Evolutionary conservation across 768 basidiomycete genomes (phyloP), one percentile per base, ranked within the genome.

Genomic region (Leccinum variicolor): DNA sequence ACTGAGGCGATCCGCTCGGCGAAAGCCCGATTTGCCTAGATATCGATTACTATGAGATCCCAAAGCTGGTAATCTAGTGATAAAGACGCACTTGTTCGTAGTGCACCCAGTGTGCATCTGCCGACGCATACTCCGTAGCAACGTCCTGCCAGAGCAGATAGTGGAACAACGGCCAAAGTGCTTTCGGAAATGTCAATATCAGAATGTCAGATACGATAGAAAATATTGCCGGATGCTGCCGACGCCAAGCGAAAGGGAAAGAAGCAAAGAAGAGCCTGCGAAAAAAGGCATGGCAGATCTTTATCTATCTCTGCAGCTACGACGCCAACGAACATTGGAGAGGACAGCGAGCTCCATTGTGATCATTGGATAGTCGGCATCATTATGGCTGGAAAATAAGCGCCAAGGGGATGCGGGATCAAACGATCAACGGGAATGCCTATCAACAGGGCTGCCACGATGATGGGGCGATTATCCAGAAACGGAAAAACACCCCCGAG

Each of bases 101-200:
- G 45, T 72, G 64, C 10, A 59, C 61, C 79, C 94, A 99, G 66
- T 91, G 79, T 3, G 83, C 78, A 69, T 94, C 92, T 28, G 92
- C 93, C 4, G 89, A 89, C 1, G 90, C 86, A 64, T 91, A 90
- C 66, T 94, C 92, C 26, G 88, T 88, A 9, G 90, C 90, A 58
- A 94, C 92, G 70, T 98, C 97, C 72, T 96, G 94, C 90, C 95
- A 97, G 55, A 98, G 87, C 56, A 98, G 84, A 71, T 98, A 98
- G 76, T 98, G 97, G 83, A 98, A 97, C 43, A 98, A 77, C 1
- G 96, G 96, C 95, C 96, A 99, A 46, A 99, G 85, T 39, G 87
- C 94, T 96, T 66, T 0, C 23, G 52, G 52, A 19, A 45, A 51
- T n/a, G 51, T 41, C 48, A 54, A 19, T 51, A 55, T 61, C 36